Percentiles rank a stretch among this genome's conserved stretches.
These are phyloP conservation scores for Mycosarcoma maydis DNA, from an alignment of 1,284 basidiomycete species.

Conservation along the genomic window DNA sequence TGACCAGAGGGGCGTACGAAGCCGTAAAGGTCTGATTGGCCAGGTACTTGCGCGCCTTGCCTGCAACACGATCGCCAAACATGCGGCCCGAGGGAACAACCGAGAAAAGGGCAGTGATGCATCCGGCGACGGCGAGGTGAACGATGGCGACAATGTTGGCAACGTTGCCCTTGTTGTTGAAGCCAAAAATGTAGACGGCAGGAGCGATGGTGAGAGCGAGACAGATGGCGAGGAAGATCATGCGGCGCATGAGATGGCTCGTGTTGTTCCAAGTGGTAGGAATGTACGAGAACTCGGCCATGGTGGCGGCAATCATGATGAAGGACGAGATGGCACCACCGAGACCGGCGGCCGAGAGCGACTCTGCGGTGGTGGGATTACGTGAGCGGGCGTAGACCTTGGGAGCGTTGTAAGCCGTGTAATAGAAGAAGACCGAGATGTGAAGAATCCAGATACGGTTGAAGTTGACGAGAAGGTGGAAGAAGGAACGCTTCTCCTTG, in stretches of 20 bases:
- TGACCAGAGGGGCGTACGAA: slow-evolving; percentile 59
- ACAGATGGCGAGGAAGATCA: slow-evolving; percentile 64
- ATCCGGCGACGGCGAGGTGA: slow-evolving; percentile 59
- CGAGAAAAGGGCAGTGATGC: slow-evolving; percentile 64
- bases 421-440: slow-evolving; percentile 66
- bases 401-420: slow-evolving; percentile 80
- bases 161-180: slow-evolving; percentile 54
- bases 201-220: slow-evolving; percentile 64
- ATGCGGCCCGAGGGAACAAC: slow-evolving; percentile 63
- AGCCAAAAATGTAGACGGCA: slow-evolving; percentile 64
- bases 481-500: slow-evolving; percentile 66
- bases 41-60: slow-evolving; percentile 66
- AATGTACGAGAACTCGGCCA: slow-evolving; percentile 65
- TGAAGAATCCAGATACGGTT: slow-evolving; percentile 67
- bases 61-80: slow-evolving; percentile 66
- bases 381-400: slow-evolving; percentile 77
- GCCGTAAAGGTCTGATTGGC: slow-evolving; percentile 67
- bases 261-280: slow-evolving; percentile 67
- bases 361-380: slow-evolving; percentile 54
- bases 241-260: slow-evolving; percentile 62
- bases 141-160: slow-evolving; percentile 57
- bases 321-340: slow-evolving; percentile 65
- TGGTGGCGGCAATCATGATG: slow-evolving; percentile 65
- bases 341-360: slow-evolving; percentile 62
- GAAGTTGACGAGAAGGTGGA: slow-evolving; percentile 67